These are phyloP conservation scores for Chalciporus sp. DNA, from an alignment of 1,284 basidiomycete species.

Conservation along the genomic window DNA sequence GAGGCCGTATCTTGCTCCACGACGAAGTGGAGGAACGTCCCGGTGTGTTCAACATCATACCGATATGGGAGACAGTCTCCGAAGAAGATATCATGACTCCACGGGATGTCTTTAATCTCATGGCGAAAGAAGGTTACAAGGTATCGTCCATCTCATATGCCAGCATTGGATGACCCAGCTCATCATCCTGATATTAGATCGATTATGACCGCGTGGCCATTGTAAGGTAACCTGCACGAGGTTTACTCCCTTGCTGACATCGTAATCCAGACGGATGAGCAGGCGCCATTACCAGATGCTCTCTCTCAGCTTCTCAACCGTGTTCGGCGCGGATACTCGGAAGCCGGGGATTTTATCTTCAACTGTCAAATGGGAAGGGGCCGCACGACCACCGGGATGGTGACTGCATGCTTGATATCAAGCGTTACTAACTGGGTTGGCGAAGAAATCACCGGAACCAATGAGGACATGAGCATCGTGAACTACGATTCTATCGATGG, in stretches of 20 bases:
- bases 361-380: slow-evolving; percentile 88
- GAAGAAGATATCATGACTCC: slow-evolving; percentile 94
- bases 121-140: slow-evolving; percentile 77
- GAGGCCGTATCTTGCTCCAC: slow-evolving; percentile 87
- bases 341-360: slow-evolving; percentile 80
- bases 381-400: slow-evolving; percentile 93
- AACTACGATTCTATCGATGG: slow-evolving; percentile 74
- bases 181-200: slow-evolving; percentile 51
- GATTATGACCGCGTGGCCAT: slow-evolving; percentile 88
- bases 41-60: slow-evolving; percentile 86
- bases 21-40: slow-evolving; percentile 95
- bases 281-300: slow-evolving; percentile 88
- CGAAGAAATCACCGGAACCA: slow-evolving; percentile 42
- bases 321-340: slow-evolving; percentile 63
- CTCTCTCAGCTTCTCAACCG: slow-evolving; percentile 79
- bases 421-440: slow-evolving; percentile 68
- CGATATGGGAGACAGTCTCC: slow-evolving; percentile 85
- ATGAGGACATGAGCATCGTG: slow-evolving; percentile 44
- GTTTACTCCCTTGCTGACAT: slow-evolving; percentile 7
- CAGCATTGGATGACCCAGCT: slow-evolving; percentile 5
- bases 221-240: slow-evolving; percentile 45
- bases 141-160: slow-evolving; percentile 39
- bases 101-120: slow-evolving; percentile 77
- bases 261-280: slow-evolving; percentile 84
- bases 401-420: slow-evolving; percentile 85